phyloP scores from a whole-genome alignment of 306 rosid genomes.

The Castanea sativa region DNA sequence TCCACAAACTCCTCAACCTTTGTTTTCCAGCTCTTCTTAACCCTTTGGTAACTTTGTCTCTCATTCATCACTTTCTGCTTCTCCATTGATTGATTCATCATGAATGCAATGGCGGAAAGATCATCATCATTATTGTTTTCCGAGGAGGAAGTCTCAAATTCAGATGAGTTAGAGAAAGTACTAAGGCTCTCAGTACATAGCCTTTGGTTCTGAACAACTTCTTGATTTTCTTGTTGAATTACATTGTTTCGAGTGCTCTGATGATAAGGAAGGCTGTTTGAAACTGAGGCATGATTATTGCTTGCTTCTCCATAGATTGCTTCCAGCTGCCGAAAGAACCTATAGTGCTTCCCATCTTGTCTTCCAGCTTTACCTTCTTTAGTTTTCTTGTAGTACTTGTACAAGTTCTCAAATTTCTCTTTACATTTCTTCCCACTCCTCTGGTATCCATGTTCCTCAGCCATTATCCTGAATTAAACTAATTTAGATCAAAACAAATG shows the following conservation, averaged over 20 bases:
- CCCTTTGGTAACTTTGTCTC: conserved; percentile 17
- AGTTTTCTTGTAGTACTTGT: conserved; percentile 89
- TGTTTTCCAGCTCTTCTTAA: conserved; percentile 43
- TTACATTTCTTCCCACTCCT: conserved; percentile 87
- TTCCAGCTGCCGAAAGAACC: conserved; percentile 84
- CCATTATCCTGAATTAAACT: conserved; percentile 55
- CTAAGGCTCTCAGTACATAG: conserved; percentile 40
- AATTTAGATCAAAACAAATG: conserved; percentile 9
- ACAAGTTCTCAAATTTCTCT: conserved; percentile 83
- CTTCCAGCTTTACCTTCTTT: conserved; percentile 79
- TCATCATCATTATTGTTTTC: conserved; percentile 58
- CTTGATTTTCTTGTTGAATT: conserved; percentile 20
- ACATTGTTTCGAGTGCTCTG: conserved; percentile 16
- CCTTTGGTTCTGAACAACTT: conserved; percentile 13
- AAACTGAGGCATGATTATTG: conserved; percentile 24
- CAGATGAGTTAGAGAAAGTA: conserved; percentile 53
- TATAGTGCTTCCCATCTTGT: conserved; percentile 77
- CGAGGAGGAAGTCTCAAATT: conserved; percentile 63
- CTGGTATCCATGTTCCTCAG: conserved; percentile 71
- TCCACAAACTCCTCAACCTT: conserved; percentile 59
- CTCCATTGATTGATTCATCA: conserved; percentile 34
- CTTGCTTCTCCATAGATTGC: conserved; percentile 65
- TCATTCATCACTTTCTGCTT: conserved; percentile 28
- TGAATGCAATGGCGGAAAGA: conserved; percentile 39
- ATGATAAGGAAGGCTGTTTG: conserved; percentile 12